phyloP scores from a whole-genome alignment of 176 grass and related monocot species.

The Dendrocalamus sinicus region DNA sequence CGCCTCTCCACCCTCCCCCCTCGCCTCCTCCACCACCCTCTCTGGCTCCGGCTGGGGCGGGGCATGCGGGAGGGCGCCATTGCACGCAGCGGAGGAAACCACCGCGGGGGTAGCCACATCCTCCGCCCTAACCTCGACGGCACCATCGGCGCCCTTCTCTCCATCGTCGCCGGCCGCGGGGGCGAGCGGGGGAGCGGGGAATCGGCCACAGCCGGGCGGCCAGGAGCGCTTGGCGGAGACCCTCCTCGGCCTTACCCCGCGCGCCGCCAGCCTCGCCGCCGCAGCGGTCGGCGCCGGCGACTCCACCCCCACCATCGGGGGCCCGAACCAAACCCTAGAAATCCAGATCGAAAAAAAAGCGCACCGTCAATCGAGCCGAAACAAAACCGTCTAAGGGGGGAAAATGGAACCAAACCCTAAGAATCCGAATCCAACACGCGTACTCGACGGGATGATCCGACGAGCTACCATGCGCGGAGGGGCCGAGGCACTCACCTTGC shows the following conservation, averaged over 20 bases:
- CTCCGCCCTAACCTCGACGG: neutral
- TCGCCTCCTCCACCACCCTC: neutral
- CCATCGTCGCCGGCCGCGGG: neutral
- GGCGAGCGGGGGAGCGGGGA: neutral
- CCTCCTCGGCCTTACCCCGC: slow-evolving; percentile 14
- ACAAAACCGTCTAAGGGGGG: neutral
- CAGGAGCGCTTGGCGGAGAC: slow-evolving; percentile 48
- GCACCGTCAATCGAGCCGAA: neutral
- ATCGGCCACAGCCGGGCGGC: slow-evolving; percentile 57
- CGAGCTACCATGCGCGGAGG: neutral
- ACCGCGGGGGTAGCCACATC: neutral
- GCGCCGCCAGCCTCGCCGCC: neutral
- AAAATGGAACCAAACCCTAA: slow-evolving; percentile 34
- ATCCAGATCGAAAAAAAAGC: slow-evolving; percentile 26
- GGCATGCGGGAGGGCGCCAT: neutral
- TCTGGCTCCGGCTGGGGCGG: neutral
- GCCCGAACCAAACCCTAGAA: slow-evolving; percentile 25
- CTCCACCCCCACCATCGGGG: slow-evolving; percentile 40
- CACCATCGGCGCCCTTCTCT: neutral
- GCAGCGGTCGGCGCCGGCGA: slow-evolving; percentile 15
- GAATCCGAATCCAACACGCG: neutral
- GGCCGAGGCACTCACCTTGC: slow-evolving; percentile 6
- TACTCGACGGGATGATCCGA: neutral
- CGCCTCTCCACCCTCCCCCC: neutral
- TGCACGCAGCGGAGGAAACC: neutral